Evolutionary conservation across 345 rosid genomes (phyloP).

Genomic region (Moricandia arvensis): DNA sequence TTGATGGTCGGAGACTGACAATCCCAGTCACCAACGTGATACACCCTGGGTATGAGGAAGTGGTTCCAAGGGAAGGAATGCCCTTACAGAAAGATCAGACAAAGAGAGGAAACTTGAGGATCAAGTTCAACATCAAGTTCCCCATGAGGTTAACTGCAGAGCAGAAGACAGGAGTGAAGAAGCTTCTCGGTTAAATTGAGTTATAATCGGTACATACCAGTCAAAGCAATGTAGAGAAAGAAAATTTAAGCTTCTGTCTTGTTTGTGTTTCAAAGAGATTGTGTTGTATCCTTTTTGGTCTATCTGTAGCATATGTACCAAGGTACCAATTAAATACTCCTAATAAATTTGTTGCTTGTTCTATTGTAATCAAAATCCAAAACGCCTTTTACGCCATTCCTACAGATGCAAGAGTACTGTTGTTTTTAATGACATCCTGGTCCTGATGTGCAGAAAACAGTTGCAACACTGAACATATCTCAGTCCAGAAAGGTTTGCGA

Average conservation of each 20-base stretch:
- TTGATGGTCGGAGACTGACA: slow-evolving; percentile 55
- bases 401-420: not conserved
- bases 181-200: slow-evolving; percentile 35
- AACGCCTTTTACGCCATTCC: not conserved
- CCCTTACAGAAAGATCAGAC: slow-evolving; percentile 56
- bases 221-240: not conserved
- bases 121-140: slow-evolving; percentile 62
- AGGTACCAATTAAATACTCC: slow-evolving; percentile 1
- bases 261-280: not conserved
- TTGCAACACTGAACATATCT: slow-evolving; percentile 42
- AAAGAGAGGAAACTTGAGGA: slow-evolving; percentile 52
- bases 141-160: slow-evolving; percentile 50
- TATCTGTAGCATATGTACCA: slow-evolving; percentile 21
- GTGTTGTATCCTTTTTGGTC: slow-evolving; percentile 18
- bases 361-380: not conserved
- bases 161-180: slow-evolving; percentile 55
- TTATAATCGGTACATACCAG: not conserved
- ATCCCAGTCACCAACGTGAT: slow-evolving; percentile 47
- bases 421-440: not conserved
- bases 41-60: slow-evolving; percentile 53
- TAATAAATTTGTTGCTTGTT: not conserved
- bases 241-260: not conserved
- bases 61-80: slow-evolving; percentile 59
- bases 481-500: slow-evolving; percentile 46
- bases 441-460: slow-evolving; percentile 37